Base-by-base conservation (phyloP, 495 filamentous ascomycete species). In the Daldinia concentrica region DNA sequence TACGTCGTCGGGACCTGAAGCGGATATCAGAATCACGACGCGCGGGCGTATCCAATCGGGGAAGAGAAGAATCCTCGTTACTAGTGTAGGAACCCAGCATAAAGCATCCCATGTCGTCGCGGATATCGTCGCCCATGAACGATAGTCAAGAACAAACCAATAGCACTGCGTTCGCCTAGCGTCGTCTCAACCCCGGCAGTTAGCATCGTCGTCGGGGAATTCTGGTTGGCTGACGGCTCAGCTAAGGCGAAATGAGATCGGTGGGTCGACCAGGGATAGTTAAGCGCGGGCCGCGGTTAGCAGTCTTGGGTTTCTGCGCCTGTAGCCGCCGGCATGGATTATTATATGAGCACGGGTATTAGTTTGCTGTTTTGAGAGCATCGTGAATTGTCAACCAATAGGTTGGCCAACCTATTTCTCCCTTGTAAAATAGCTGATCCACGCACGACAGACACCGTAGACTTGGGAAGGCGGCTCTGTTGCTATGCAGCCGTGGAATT, bases 211-310 rank as follows among this genome's bases (percentile, higher is more conserved):
- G 29, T 66, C 60, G 70, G 62, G 7, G 58, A 52, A 63, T 67
- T 69, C 62, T 77, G 73, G 65, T 77, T 77, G 75, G 75, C 55
- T 67, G 24, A 60, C 50, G 27, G 45, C 15, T 26, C 26, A 70
- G 59, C 52, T 32, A 39, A 64, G 62, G 55, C 64, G 68, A 74
- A 72, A 77, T 73, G 75, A 75, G 59, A 70, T 58, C 43, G 66
- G 68, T 75, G 72, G 72, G 64, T 36, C 64, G 39, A 51, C 61
- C 50, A 62, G 37, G 30, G 54, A 30, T 32, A 3, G 50, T 59
- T 77, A 77, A 75, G 75, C 75, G 75, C 75, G 67, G 72, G 64
- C 56, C 69, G 75, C 69, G 66, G 55, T 60, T 74, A 68, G 59
- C 19, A 26, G 26, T 24, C 60, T 37, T 64, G 50, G 32, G 36